Evolutionary conservation across 2,329 filamentous ascomycete species (phyloP), one percentile per base, ranked within the genome.

Genomic region (Scorias spongiosa): DNA sequence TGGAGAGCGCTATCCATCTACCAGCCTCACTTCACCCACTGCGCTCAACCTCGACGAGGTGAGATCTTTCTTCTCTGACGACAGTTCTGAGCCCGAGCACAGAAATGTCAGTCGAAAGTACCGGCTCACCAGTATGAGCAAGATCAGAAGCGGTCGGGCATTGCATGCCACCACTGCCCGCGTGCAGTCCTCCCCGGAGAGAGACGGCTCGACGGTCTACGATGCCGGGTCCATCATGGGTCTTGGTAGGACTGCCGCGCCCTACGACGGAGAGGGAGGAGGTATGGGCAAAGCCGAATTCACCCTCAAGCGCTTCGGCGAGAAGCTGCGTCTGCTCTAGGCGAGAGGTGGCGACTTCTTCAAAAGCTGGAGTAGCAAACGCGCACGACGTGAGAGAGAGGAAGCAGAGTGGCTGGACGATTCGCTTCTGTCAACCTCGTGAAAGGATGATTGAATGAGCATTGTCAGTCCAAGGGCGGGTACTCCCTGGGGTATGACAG

Each of bases 1-100:
- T 26, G 68, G 68, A 36, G 68, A 71, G 45, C 65, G 68, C 20
- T 71, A 71, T 50, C 68, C 68, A 20, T 68, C 65, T 9, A 66
- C 65, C 42, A 63, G 62, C 40, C 56, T 70, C 29, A 64, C 60
- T 14, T 64, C 67, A 38, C 68, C 68, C 10, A 55, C 59, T 29
- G 55, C 55, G 44, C 53, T 61, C 44, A 60, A 64, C 42, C 52
- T 67, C 17, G 62, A 64, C 43, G 63, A 66, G 48, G 58, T 63
- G 14, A 58, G 61, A 30, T 64, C 62, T 43, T 66, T 63, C 57
- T 66, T 66, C 53, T 64, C 62, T 8, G 64, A 66, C 47, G 58
- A 65, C 49, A 63, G 58, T 47, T 58, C 57, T 14, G 56, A 58
- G 42, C 44, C 52, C 40, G 46, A 54, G 46, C 52, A 54, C 15